These are phyloP conservation scores for Annulohypoxylon truncatum DNA, from an alignment of 2,329 filamentous ascomycete species.

Conservation along the genomic window DNA sequence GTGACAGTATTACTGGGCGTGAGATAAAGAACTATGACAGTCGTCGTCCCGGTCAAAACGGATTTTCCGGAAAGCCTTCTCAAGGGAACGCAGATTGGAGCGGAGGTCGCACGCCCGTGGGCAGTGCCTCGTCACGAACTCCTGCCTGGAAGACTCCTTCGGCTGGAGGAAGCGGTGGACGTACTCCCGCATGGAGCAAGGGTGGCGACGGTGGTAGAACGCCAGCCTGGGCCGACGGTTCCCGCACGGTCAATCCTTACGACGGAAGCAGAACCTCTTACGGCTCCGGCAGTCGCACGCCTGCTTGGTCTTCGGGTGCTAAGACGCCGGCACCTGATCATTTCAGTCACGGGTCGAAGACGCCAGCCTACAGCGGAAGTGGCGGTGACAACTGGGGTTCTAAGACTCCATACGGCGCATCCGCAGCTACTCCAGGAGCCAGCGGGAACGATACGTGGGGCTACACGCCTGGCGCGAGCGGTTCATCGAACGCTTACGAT, in stretches of 20 bases:
- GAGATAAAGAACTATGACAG: slow-evolving; percentile 76
- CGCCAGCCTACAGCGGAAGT: slow-evolving; percentile 67
- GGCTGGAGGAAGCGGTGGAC: slow-evolving; percentile 61
- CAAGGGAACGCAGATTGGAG: slow-evolving; percentile 67
- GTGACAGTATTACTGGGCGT: slow-evolving; percentile 83
- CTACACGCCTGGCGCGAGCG: slow-evolving; percentile 64
- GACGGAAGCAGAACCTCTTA: slow-evolving; percentile 82
- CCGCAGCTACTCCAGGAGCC: slow-evolving; percentile 68
- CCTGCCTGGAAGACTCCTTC: slow-evolving; percentile 79
- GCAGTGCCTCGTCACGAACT: slow-evolving; percentile 73
- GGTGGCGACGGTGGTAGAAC: slow-evolving; percentile 70
- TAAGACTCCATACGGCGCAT: slow-evolving; percentile 79
- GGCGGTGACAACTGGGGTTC: slow-evolving; percentile 74
- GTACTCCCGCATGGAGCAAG: slow-evolving; percentile 72
- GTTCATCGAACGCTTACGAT: slow-evolving; percentile 68
- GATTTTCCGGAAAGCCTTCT: slow-evolving; percentile 56
- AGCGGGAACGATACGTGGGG: slow-evolving; percentile 71
- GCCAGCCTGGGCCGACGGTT: slow-evolving; percentile 77
- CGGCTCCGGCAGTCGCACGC: slow-evolving; percentile 76
- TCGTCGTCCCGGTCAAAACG: slow-evolving; percentile 56
- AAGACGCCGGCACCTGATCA: slow-evolving; percentile 75
- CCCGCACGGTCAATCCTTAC: slow-evolving; percentile 75
- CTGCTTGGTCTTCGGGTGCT: slow-evolving; percentile 81
- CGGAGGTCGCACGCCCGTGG: slow-evolving; percentile 76
- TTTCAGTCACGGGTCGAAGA: slow-evolving; percentile 76